Conservation (phyloP, 2,329 filamentous ascomycete species). For the Arthrinium puccinioides region DNA sequence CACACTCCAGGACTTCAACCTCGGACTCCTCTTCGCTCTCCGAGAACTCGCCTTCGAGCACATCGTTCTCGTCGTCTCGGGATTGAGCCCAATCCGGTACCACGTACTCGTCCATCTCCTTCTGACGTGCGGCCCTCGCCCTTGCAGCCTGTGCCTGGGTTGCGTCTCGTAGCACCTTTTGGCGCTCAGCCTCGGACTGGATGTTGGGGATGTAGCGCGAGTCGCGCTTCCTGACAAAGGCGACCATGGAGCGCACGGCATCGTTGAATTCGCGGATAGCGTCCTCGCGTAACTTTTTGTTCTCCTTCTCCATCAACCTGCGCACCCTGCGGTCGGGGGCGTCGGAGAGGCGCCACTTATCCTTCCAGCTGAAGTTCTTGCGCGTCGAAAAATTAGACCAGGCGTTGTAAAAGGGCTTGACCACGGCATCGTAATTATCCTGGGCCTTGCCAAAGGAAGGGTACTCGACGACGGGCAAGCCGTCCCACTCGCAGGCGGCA, state of each 20-base stretch:
- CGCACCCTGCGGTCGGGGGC: slow-evolving; percentile 79
- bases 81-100: slow-evolving; percentile 71
- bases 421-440: slow-evolving; percentile 68
- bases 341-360: slow-evolving; percentile 74
- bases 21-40: slow-evolving; percentile 47
- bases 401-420: slow-evolving; percentile 70
- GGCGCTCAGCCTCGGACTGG: slow-evolving; percentile 73
- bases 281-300: slow-evolving; percentile 75
- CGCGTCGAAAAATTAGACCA: slow-evolving; percentile 79
- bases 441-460: slow-evolving; percentile 75
- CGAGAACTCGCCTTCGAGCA: slow-evolving; percentile 51
- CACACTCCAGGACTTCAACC: slow-evolving; percentile 62
- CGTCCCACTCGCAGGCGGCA: slow-evolving; percentile 63
- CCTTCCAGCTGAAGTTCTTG: slow-evolving; percentile 86
- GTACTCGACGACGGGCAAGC: slow-evolving; percentile 55
- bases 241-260: slow-evolving; percentile 75
- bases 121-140: slow-evolving; percentile 72
- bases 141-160: slow-evolving; percentile 78
- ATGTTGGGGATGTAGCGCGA: slow-evolving; percentile 73
- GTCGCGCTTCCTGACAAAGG: slow-evolving; percentile 86
- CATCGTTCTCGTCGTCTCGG: slow-evolving; percentile 42
- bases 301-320: slow-evolving; percentile 91
- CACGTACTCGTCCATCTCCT: slow-evolving; percentile 56
- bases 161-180: slow-evolving; percentile 68
- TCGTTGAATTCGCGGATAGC: slow-evolving; percentile 87